Evolutionary conservation across 179 eudicot genomes (phyloP).

Genomic region (Sideroxylon spinosum): DNA sequence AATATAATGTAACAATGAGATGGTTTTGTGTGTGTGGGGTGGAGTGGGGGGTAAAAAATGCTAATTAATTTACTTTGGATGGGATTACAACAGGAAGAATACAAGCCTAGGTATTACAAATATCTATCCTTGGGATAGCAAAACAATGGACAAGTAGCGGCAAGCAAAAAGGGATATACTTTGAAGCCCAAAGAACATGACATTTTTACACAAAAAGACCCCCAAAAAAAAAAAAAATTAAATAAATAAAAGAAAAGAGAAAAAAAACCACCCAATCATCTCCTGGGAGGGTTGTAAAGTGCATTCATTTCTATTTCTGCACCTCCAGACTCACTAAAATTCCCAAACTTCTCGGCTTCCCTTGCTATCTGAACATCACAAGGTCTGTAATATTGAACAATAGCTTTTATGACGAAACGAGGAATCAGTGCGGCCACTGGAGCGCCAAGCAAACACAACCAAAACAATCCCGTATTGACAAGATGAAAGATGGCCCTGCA

Average conservation of each 20-base stretch:
- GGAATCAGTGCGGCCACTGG: constrained; percentile 62
- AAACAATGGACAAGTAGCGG: constrained; percentile 18
- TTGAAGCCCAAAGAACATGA: constrained; percentile 17
- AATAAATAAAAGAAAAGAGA: not conserved
- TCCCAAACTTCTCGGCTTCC: constrained; percentile 79
- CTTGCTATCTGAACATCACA: constrained; percentile 74
- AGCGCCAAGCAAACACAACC: constrained; percentile 69
- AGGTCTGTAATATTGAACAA: constrained; percentile 49
- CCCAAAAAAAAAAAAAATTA: not conserved
- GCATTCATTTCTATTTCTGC: constrained; percentile 67
- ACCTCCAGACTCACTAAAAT: constrained; percentile 29
- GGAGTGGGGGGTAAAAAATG: not conserved
- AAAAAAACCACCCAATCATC: constrained; percentile 26
- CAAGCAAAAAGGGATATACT: constrained; percentile 7
- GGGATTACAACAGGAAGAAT: constrained; percentile 17
- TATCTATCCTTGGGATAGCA: constrained; percentile 31
- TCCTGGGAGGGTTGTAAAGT: constrained; percentile 30
- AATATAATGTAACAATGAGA: constrained; percentile 1
- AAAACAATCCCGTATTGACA: constrained; percentile 41
- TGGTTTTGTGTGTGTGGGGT: not conserved
- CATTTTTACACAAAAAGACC: not conserved
- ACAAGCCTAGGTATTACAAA: constrained; percentile 20
- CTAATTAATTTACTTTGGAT: not conserved
- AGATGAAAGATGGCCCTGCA: constrained; percentile 79
- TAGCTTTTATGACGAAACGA: constrained; percentile 54